Percentiles rank a stretch among this genome's conserved stretches.
These are phyloP conservation scores for Ustilago curta DNA, from an alignment of 1,284 basidiomycete species.

Conservation along the genomic window DNA sequence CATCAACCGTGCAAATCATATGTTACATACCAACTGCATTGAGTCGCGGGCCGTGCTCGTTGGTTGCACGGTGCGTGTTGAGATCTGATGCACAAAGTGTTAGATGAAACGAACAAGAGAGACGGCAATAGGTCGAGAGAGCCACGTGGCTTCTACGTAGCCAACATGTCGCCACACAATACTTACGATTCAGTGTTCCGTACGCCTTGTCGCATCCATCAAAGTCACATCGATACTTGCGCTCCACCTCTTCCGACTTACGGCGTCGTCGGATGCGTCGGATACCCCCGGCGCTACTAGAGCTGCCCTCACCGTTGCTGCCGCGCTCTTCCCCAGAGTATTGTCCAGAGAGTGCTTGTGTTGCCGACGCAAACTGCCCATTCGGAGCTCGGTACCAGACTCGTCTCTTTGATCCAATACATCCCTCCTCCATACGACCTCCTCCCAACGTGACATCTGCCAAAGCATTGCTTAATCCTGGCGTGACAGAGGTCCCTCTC, in stretches of 20 bases:
- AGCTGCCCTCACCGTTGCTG: slow-evolving; percentile 4
- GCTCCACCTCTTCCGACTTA: slow-evolving; percentile 76
- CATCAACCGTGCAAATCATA: background rate
- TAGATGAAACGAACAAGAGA: background rate
- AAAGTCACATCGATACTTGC: slow-evolving; percentile 84
- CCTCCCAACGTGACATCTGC: background rate
- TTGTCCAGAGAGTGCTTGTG: slow-evolving; percentile 9
- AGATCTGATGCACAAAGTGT: slow-evolving; percentile 21
- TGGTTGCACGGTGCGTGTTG: slow-evolving; percentile 48
- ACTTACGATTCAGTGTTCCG: slow-evolving; percentile 80
- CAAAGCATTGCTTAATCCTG: background rate
- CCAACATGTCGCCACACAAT: slow-evolving; percentile 13
- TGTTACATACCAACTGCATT: slow-evolving; percentile 49
- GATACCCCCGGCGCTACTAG: slow-evolving; percentile 8
- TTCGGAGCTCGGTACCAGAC: slow-evolving; percentile 46
- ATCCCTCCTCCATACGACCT: slow-evolving; percentile 33
- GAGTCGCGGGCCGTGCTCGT: slow-evolving; percentile 46
- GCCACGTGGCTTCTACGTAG: background rate
- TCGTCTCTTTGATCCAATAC: slow-evolving; percentile 36
- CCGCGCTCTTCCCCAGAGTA: background rate
- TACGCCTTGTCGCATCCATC: slow-evolving; percentile 85
- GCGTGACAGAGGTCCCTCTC: background rate
- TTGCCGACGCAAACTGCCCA: slow-evolving; percentile 46
- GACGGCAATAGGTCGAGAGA: background rate
- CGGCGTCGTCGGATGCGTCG: slow-evolving; percentile 52